Evolutionary conservation across 2,329 filamentous ascomycete genomes (phyloP).

Genomic region (Trichoderma pleuroti): DNA sequence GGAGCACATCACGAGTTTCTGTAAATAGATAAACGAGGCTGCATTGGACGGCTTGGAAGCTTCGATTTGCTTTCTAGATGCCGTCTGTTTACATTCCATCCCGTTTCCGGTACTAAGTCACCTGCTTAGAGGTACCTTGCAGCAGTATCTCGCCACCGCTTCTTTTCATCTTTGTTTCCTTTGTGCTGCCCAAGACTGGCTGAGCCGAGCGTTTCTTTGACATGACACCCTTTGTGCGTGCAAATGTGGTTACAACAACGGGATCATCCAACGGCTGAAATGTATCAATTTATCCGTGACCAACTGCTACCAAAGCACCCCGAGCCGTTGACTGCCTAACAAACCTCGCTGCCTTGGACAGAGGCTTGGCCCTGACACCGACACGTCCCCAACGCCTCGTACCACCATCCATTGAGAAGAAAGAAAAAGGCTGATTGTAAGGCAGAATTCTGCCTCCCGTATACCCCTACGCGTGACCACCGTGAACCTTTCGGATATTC

Average conservation of each 20-base stretch:
- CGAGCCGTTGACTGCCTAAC: neutral
- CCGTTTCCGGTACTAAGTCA: neutral
- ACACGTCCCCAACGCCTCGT: neutral
- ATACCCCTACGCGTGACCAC: too few species aligned
- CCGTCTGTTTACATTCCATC: neutral
- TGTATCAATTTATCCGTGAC: neutral
- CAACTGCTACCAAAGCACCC: neutral
- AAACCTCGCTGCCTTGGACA: neutral
- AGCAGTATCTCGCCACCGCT: neutral
- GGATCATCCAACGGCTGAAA: neutral
- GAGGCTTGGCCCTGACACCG: neutral
- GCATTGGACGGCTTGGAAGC: neutral
- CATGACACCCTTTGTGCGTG: neutral
- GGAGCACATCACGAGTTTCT: neutral
- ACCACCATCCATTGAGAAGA: neutral
- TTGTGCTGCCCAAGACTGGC: neutral
- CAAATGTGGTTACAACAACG: neutral
- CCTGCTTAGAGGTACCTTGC: neutral
- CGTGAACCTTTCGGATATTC: neutral
- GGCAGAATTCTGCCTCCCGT: neutral
- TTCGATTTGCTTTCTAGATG: neutral
- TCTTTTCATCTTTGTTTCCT: neutral
- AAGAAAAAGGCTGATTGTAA: neutral
- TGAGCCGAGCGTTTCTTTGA: neutral
- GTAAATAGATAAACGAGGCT: neutral